Conservation (phyloP, 768 basidiomycete genomes). For the Scleroderma bovista region DNA sequence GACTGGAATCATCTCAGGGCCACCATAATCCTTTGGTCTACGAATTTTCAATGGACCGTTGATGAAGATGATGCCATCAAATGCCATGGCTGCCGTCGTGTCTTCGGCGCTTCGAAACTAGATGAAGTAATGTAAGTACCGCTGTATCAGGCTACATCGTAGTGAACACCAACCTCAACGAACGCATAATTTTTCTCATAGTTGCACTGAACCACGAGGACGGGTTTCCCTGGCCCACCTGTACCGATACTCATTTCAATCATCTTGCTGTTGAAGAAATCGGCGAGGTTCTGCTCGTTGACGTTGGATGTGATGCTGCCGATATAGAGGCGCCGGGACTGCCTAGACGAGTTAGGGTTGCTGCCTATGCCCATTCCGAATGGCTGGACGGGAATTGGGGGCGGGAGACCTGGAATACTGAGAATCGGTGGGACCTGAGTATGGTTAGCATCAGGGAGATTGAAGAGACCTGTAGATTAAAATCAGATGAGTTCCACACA, state of each 20-base stretch:
- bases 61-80: constrained; percentile 95
- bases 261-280: constrained; percentile 98
- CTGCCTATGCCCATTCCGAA: constrained; percentile 84
- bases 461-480: constrained; percentile 72
- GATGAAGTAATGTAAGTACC: constrained; percentile 9
- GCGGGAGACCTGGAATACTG: constrained; percentile 74
- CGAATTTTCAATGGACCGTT: constrained; percentile 96
- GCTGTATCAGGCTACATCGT: background rate
- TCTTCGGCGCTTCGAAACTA: constrained; percentile 98
- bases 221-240: constrained; percentile 80
- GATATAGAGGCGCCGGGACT: constrained; percentile 93
- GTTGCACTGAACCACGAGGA: constrained; percentile 91
- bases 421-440: constrained; percentile 82
- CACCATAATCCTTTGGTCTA: constrained; percentile 95
- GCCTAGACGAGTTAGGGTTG: constrained; percentile 86
- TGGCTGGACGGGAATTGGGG: constrained; percentile 77
- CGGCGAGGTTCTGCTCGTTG: constrained; percentile 85
- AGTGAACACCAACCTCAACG: constrained; percentile 66
- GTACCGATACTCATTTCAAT: constrained; percentile 85
- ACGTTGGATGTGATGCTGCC: constrained; percentile 94
- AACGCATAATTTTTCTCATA: constrained; percentile 99
- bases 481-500: constrained; percentile 5
- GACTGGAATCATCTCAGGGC: constrained; percentile 56
- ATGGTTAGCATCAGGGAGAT: constrained; percentile 90
- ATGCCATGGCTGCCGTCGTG: constrained; percentile 93